Conservation (phyloP, 192 early-diverging fungal species). For the Coemansia sp. region DNA sequence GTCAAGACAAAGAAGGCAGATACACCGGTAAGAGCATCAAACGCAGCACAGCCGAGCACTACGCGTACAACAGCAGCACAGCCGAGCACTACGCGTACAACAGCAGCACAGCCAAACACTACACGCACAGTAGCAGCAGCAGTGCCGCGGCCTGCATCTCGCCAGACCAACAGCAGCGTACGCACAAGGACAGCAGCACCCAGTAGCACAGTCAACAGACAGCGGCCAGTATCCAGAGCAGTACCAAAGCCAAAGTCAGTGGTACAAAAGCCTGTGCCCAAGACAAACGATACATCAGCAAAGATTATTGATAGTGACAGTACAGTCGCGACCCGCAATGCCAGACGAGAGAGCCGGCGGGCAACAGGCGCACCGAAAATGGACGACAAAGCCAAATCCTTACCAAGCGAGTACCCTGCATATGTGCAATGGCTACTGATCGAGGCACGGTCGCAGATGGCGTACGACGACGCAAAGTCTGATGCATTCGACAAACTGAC, state of each 20-base stretch:
- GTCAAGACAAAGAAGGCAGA: not conserved
- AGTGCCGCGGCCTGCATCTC: not conserved
- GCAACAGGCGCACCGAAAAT: not conserved
- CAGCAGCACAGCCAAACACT: not conserved
- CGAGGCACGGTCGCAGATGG: conserved; percentile 37
- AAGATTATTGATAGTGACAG: not conserved
- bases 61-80: not conserved
- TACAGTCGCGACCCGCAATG: not conserved
- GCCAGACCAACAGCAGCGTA: not conserved
- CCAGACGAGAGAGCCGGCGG: conserved; percentile 8
- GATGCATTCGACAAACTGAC: conserved; percentile 22
- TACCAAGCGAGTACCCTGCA: conserved; percentile 5
- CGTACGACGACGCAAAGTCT: conserved; percentile 33
- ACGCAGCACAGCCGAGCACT: not conserved
- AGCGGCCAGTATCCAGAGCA: not conserved
- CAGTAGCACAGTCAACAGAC: not conserved
- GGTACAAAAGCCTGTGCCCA: not conserved
- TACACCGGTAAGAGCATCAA: not conserved
- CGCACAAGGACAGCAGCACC: not conserved
- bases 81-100: not conserved
- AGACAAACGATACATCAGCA: not conserved
- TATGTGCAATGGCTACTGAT: conserved; percentile 43
- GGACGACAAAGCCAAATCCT: not conserved
- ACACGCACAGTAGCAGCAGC: not conserved
- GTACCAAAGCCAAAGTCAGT: not conserved